A percentile compares a stretch with the other conserved stretches of the same genome.
Evolutionary conservation across 164 flowering plant species (phyloP).

Genomic region (Warburgia ugandensis): DNA sequence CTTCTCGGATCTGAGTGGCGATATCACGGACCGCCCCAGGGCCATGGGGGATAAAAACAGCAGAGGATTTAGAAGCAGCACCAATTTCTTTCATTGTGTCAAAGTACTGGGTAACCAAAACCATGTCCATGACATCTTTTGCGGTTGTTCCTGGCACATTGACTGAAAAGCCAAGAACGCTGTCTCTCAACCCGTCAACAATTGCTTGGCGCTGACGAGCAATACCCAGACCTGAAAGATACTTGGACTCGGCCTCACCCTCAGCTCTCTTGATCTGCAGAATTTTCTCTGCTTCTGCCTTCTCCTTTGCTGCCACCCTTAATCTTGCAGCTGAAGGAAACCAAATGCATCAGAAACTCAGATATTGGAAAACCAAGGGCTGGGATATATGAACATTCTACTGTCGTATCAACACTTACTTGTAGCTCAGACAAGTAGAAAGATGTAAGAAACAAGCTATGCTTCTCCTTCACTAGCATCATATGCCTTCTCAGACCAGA

Average conservation of each 20-base stretch:
- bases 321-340: constrained; percentile 55
- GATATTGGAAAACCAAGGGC: background rate
- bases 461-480: too few relatives aligned
- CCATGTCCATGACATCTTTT: constrained; percentile 89
- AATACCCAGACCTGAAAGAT: constrained; percentile 50
- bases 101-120: constrained; percentile 71
- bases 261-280: constrained; percentile 50
- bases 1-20: constrained; percentile 64
- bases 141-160: constrained; percentile 74
- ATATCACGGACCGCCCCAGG: constrained; percentile 77
- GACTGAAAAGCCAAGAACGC: constrained; percentile 68
- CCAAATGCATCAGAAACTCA: background rate
- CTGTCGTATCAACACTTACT: too few relatives aligned
- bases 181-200: constrained; percentile 82
- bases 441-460: too few relatives aligned
- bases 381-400: too few relatives aligned
- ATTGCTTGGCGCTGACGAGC: constrained; percentile 73
- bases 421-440: too few relatives aligned
- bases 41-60: constrained; percentile 87
- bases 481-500: too few relatives aligned
- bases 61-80: constrained; percentile 65
- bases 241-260: constrained; percentile 57
- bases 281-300: constrained; percentile 58
- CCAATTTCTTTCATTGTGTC: constrained; percentile 89
- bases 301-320: constrained; percentile 49